These are phyloP conservation scores for Aspergillus niger DNA, from an alignment of 2,329 filamentous ascomycete genomes.

Conservation along the genomic window DNA sequence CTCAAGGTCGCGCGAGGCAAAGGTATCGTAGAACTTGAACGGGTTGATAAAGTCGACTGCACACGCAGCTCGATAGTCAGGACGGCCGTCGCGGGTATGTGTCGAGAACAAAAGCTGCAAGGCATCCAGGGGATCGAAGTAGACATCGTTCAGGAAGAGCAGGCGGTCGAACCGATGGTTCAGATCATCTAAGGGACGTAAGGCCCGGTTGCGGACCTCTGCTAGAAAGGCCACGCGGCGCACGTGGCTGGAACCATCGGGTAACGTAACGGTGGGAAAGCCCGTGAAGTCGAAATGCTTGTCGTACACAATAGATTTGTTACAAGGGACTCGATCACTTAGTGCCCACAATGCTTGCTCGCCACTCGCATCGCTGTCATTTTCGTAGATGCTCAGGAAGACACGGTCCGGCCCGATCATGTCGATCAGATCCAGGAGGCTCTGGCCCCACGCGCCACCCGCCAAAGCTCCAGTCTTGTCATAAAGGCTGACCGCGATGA, in stretches of 20 bases:
- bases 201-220: constrained; percentile 68
- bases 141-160: constrained; percentile 67
- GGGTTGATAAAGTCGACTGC: constrained; percentile 71
- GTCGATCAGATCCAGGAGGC: constrained; percentile 62
- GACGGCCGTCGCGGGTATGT: constrained; percentile 52
- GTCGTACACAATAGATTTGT: constrained; percentile 59
- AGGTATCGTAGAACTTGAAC: constrained; percentile 75
- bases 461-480: constrained; percentile 63
- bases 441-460: constrained; percentile 63
- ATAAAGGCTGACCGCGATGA: constrained; percentile 71
- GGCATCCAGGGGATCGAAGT: constrained; percentile 60
- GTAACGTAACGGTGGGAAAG: constrained; percentile 62
- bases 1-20: constrained; percentile 69
- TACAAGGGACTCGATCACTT: constrained; percentile 50
- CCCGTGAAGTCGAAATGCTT: constrained; percentile 57
- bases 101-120: constrained; percentile 63
- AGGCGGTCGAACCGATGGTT: constrained; percentile 55
- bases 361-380: constrained; percentile 62
- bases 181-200: constrained; percentile 61
- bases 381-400: constrained; percentile 72
- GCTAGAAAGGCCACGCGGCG: constrained; percentile 73
- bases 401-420: constrained; percentile 67
- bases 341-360: constrained; percentile 56
- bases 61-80: constrained; percentile 68
- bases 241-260: constrained; percentile 61